These are phyloP conservation scores for Casuarina glauca DNA, from an alignment of 306 rosid species.

Conservation along the genomic window DNA sequence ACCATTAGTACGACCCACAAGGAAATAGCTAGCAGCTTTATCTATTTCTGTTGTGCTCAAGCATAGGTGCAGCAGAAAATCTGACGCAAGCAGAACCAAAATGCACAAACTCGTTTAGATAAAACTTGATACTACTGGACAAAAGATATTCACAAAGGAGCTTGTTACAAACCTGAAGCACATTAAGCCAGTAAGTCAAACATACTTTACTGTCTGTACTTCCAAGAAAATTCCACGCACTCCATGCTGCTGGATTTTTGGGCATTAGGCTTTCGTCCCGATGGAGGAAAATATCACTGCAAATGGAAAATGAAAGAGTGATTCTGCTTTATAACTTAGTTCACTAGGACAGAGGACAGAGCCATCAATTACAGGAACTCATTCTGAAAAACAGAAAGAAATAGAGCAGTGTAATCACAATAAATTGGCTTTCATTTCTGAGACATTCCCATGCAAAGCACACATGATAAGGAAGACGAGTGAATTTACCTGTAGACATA, in stretches of 20 bases:
- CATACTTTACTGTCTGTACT: constrained; percentile 57
- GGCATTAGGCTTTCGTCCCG: constrained; percentile 92
- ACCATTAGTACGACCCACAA: not conserved
- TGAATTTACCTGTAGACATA: constrained; percentile 69
- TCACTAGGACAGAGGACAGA: constrained; percentile 19
- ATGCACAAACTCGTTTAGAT: not conserved
- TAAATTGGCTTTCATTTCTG: not conserved
- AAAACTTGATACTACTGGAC: not conserved
- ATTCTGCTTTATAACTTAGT: constrained; percentile 36
- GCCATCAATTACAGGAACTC: constrained; percentile 13
- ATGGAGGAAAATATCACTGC: constrained; percentile 94
- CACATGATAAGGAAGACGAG: constrained; percentile 4
- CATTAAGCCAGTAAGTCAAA: constrained; percentile 89
- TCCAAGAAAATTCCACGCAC: constrained; percentile 97
- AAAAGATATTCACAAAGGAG: not conserved
- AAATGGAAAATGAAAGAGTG: constrained; percentile 48
- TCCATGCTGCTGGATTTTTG: constrained; percentile 90
- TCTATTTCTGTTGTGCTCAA: not conserved
- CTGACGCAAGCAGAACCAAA: not conserved
- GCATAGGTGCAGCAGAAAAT: not conserved
- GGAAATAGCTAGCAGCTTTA: not conserved
- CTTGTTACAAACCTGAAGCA: constrained; percentile 73
- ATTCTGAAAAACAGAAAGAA: not conserved
- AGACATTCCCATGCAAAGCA: not conserved
- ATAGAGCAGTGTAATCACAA: not conserved